phyloP scores from a whole-genome alignment of 1,139 yeast genomes.

The Debaryomyces nepalensis region DNA sequence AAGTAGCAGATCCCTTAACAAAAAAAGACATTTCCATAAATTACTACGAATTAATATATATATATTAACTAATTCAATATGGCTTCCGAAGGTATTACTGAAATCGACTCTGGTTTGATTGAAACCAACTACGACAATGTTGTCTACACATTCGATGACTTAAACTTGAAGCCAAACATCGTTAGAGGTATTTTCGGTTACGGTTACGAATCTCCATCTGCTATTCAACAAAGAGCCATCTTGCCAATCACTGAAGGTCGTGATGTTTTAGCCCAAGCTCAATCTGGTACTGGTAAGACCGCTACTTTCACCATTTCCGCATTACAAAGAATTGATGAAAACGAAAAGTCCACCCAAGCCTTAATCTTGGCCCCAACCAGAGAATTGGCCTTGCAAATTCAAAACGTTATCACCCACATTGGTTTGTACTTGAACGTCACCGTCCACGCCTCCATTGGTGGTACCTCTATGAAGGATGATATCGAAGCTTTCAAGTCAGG shows the following conservation, averaged over 20 bases:
- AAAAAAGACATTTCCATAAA: constrained; percentile 7
- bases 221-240: constrained; percentile 98
- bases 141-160: constrained; percentile 86
- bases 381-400: constrained; percentile 97
- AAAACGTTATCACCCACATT: constrained; percentile 91
- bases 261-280: constrained; percentile 98
- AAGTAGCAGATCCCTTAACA: constrained; percentile 7
- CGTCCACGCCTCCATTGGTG: constrained; percentile 99
- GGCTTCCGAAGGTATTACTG: constrained; percentile 69
- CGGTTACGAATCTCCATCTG: constrained; percentile 98
- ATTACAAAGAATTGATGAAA: constrained; percentile 87
- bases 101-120: constrained; percentile 81
- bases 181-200: constrained; percentile 93
- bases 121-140: constrained; percentile 98
- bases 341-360: constrained; percentile 83
- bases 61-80: constrained; percentile 24
- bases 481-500: constrained; percentile 90
- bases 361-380: constrained; percentile 98
- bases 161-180: constrained; percentile 77
- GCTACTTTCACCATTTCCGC: constrained; percentile 98
- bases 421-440: constrained; percentile 93
- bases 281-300: constrained; percentile 99
- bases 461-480: constrained; percentile 91
- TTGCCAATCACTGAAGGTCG: constrained; percentile 95
- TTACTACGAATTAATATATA: constrained; percentile 8